Evolutionary conservation across 108 stramenopile species (phyloP), one percentile per base, ranked within the genome.

Genomic region (Stephanodiscus minutulus): DNA sequence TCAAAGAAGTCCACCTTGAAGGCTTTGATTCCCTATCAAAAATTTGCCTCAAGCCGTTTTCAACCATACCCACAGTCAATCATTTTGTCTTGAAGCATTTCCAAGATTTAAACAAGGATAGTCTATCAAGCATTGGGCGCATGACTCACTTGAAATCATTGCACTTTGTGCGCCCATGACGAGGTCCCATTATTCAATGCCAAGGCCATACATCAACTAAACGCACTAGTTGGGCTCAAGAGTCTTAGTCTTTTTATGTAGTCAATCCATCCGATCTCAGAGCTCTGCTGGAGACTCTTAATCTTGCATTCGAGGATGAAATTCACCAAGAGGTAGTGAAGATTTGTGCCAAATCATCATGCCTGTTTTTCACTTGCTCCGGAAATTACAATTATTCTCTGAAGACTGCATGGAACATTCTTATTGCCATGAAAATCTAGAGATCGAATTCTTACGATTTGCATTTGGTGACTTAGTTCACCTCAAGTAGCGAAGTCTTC

Each of bases 11-110:
- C 0, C 79, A 79, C 50, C 50, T 79, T 5, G 79, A 79, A 27
- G 79, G 79, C 7, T 79, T 79, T 68, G 79, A 79, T 52, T 72
- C 56, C 29, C 67, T 79, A 13, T 55, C 58, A 22, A 57, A 59
- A 10, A 57, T 60, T 53, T 72, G 72, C 4, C 79, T 79, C 37
- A 49, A 62, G 17, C 54, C 72, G 18, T 67, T 79, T 49, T 47
- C 27, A 15, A 28, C 66, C 1, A 27, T 61, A 17, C 58, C 39
- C 35, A 61, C 27, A 24, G 22, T 79, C 31, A 46, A 61, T 22
- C 28, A 50, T 41, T 53, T 79, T 29, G 58, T 50, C 28, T 56
- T 79, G 15, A 72, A 73, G 44, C 79, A 79, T 55, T 79, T 72
- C 41, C 79, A 79, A 64, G 72, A 73, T 28, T 61, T 68, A 61